A percentile compares a stretch with the other conserved stretches of the same genome.
phyloP scores from a whole-genome alignment of 2,329 filamentous ascomycete genomes.

The Aspergillus proliferans region DNA sequence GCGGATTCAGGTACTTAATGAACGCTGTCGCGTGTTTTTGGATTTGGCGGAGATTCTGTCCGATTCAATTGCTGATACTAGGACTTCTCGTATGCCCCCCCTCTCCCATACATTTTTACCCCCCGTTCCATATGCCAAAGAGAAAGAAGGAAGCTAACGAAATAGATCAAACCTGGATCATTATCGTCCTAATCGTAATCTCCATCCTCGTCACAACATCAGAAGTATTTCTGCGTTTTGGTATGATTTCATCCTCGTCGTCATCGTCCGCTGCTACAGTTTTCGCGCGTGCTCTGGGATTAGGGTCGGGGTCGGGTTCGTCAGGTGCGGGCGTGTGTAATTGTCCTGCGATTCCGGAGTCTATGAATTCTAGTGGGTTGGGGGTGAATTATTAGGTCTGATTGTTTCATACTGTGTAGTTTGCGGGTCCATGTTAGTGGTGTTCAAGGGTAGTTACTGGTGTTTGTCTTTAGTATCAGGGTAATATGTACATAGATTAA shows the following conservation, averaged over 20 bases:
- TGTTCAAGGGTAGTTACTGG: neutral
- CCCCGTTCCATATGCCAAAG: neutral
- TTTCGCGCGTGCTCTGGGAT: constrained; percentile 9
- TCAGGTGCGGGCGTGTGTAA: neutral
- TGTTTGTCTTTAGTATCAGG: no score
- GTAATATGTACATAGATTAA: no score
- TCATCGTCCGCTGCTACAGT: constrained; percentile 12
- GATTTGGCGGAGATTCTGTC: constrained; percentile 92
- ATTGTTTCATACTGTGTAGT: neutral
- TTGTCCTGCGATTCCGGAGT: neutral
- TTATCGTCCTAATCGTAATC: constrained; percentile 86
- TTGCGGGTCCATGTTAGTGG: neutral
- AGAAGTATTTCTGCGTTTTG: constrained; percentile 82
- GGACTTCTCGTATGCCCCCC: constrained; percentile 65
- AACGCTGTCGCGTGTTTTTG: constrained; percentile 91
- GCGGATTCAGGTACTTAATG: constrained; percentile 92
- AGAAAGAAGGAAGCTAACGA: neutral
- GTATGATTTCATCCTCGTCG: constrained; percentile 50
- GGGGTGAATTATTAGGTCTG: neutral
- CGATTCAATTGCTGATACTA: constrained; percentile 85
- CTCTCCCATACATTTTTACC: neutral
- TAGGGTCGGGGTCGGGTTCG: neutral
- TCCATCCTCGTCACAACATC: constrained; percentile 86
- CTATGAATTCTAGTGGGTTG: neutral
- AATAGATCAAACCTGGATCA: constrained; percentile 83